Evolutionary conservation across 441 rosid genomes (phyloP), one percentile per base, ranked within the genome.

Genomic region (California macrophylla): DNA sequence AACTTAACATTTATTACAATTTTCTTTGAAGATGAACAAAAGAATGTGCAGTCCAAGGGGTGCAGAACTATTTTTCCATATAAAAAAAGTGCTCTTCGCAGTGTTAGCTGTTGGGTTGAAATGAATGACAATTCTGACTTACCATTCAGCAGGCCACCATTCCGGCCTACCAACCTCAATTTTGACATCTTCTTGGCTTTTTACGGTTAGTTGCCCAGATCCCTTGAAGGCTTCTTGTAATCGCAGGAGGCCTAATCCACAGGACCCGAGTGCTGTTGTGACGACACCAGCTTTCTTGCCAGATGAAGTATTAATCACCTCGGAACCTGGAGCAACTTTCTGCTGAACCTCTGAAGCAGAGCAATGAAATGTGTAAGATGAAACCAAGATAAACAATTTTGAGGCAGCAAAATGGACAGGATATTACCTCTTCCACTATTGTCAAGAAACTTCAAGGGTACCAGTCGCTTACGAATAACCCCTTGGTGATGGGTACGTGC

Each of bases 401-500:
- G 18, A 64, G 66, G 15, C 30, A 58, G 63, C 6, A 2, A 32
- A 66, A 29, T 20, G 42, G 18, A 28, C 16, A 6, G n/a, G 45
- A 72, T 29, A 34, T 40, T 79, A 94, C 97, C 93, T 74, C 81
- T 78, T 60, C 87, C 93, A 12, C 34, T 71, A 24, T 75, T 66
- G 72, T 83, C 85, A 9, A 83, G 52, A 80, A 94, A 92, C 66
- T 67, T 80, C 56, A 94, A 70, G 23, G 98, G 97, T 72, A 92
- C 79, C 76, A 91, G 70, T 1, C 98, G 94, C 75, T 92, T 94
- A 30, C 94, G 89, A 67, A 92, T 86, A 36, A 89, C 89, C 16
- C 99, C 97, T 54, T 94, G 75, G 63, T 90, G 97, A 69, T 92
- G 98, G 0, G 98, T 94, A 52, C 98, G 93, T 64, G 99, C 97